These are phyloP conservation scores for Aphanocladium album DNA, from an alignment of 2,329 filamentous ascomycete genomes.

Conservation along the genomic window DNA sequence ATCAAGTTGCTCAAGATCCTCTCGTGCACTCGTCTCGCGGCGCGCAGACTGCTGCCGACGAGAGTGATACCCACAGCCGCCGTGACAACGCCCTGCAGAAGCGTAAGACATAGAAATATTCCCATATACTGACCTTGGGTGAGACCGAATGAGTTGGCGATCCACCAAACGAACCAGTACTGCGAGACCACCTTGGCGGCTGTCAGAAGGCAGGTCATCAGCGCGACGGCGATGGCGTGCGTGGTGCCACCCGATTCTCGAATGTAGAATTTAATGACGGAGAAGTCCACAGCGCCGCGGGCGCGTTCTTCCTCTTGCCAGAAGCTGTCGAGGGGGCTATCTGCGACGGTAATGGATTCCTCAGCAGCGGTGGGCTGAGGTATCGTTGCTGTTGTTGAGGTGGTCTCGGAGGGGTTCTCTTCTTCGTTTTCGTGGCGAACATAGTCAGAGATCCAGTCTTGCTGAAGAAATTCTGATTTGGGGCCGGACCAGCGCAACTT, in stretches of 20 bases:
- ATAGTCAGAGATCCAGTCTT: neutral
- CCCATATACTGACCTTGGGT: slow-evolving; percentile 4
- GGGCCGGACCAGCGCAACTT: neutral
- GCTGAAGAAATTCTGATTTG: neutral
- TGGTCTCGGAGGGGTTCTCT: neutral
- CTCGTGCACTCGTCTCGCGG: neutral
- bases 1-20: neutral
- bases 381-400: neutral
- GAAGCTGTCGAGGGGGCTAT: neutral
- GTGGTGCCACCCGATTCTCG: neutral
- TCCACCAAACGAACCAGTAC: slow-evolving; percentile 13
- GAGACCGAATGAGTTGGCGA: neutral
- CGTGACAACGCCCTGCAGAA: neutral
- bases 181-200: slow-evolving; percentile 1
- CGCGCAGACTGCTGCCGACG: slow-evolving; percentile 1
- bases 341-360: neutral
- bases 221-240: neutral
- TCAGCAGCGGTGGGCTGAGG: neutral
- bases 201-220: neutral
- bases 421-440: neutral
- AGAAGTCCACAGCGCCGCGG: neutral
- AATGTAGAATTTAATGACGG: slow-evolving; percentile 2
- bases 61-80: neutral
- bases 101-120: neutral
- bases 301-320: slow-evolving; percentile 7